phyloP scores from a whole-genome alignment of 306 rosid genomes.

The Dryas octopetala region DNA sequence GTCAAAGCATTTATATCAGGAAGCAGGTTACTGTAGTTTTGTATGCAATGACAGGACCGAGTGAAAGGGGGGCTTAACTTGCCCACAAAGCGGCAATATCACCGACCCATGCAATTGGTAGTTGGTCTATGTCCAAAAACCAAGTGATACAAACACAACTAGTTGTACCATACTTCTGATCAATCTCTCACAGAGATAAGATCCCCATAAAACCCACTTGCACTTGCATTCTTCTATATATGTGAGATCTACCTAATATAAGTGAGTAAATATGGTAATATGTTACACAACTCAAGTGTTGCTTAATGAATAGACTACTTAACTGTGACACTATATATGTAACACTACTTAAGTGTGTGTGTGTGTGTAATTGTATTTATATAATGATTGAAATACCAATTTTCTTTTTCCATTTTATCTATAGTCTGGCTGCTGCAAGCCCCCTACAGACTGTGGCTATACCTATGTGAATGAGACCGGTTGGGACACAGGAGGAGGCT shows the following conservation, averaged over 20 bases:
- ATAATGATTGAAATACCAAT: not conserved
- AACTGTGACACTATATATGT: no score
- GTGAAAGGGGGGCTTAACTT: not conserved
- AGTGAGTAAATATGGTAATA: no score
- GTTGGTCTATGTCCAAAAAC: no score
- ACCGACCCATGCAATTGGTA: not conserved
- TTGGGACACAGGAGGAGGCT: slow-evolving; percentile 51
- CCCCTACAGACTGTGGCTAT: slow-evolving; percentile 75
- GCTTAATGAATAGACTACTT: no score
- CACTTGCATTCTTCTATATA: no score
- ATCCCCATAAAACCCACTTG: no score
- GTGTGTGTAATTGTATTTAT: not conserved
- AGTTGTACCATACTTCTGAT: no score
- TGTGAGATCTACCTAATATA: no score
- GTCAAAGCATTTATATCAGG: slow-evolving; percentile 6
- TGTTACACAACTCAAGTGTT: no score
- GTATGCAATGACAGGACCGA: not conserved
- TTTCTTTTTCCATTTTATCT: slow-evolving; percentile 1
- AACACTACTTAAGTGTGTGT: not conserved
- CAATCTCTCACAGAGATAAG: no score
- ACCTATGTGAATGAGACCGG: slow-evolving; percentile 58
- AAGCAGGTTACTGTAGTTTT: not conserved
- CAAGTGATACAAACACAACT: no score
- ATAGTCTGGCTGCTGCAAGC: slow-evolving; percentile 99
- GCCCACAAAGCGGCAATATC: not conserved